Percentiles rank a stretch among this genome's conserved stretches.
Conservation (phyloP, 2,329 filamentous ascomycete species). For the Pyricularia sp. region DNA sequence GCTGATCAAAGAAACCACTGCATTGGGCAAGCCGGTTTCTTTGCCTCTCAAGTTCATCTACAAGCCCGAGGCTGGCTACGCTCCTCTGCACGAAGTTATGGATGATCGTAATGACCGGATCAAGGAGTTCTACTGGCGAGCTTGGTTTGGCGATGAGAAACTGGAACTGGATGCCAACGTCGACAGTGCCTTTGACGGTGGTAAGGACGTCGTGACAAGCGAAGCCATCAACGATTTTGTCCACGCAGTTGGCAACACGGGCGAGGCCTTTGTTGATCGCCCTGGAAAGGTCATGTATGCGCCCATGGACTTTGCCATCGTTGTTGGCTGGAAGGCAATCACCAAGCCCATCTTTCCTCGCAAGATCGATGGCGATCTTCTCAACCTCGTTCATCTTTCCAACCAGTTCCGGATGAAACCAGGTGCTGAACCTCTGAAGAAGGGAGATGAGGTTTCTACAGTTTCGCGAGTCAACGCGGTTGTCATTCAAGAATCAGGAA, state of each 20-base stretch:
- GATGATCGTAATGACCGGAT: constrained; percentile 91
- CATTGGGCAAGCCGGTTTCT: constrained; percentile 70
- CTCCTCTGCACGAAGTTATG: constrained; percentile 97
- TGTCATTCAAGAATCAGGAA: constrained; percentile 95
- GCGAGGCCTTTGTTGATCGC: constrained; percentile 92
- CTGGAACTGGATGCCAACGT: constrained; percentile 79
- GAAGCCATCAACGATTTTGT: constrained; percentile 98
- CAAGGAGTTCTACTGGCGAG: constrained; percentile 98
- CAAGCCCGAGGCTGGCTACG: constrained; percentile 90
- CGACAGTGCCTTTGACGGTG: constrained; percentile 83
- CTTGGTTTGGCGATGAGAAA: constrained; percentile 87
- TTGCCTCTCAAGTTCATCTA: constrained; percentile 86
- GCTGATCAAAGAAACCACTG: constrained; percentile 88
- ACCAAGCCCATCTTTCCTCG: constrained; percentile 98
- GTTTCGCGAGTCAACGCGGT: constrained; percentile 95
- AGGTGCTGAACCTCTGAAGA: constrained; percentile 88
- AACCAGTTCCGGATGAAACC: constrained; percentile 98
- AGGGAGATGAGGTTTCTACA: constrained; percentile 85
- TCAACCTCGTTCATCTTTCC: constrained; percentile 93
- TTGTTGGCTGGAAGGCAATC: constrained; percentile 98
- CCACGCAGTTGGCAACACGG: constrained; percentile 96
- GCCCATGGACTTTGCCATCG: constrained; percentile 98
- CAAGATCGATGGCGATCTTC: constrained; percentile 87
- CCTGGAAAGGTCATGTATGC: constrained; percentile 90
- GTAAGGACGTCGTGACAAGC: constrained; percentile 74